phyloP scores from a whole-genome alignment of 2,329 filamentous ascomycete genomes.

The Grosmannia clavigera region DNA sequence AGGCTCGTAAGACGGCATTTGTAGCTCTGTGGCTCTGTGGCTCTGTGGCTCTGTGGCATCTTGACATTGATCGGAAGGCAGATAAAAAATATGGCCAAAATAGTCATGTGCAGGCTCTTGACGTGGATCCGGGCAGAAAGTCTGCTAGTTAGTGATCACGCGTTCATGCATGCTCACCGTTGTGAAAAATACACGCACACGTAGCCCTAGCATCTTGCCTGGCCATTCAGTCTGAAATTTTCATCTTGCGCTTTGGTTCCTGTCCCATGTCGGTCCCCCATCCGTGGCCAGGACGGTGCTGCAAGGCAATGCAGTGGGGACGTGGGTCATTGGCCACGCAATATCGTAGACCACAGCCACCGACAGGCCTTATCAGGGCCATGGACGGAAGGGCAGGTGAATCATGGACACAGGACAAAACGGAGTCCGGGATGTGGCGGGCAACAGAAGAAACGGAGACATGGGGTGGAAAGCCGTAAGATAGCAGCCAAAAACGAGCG shows the following conservation, averaged over 20 bases:
- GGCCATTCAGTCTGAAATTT: background rate
- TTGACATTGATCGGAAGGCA: no score
- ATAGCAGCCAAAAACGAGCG: background rate
- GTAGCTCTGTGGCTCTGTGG: no score
- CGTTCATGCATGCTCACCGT: conserved; percentile 29
- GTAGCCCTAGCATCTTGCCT: background rate
- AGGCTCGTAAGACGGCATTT: no score
- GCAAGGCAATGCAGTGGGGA: background rate
- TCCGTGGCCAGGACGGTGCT: background rate
- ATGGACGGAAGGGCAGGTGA: background rate
- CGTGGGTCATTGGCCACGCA: background rate
- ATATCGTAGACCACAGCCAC: no score
- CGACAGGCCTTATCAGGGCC: background rate
- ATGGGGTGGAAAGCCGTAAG: background rate
- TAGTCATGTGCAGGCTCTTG: no score
- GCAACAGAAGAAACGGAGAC: background rate
- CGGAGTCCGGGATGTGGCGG: no score
- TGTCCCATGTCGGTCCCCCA: background rate
- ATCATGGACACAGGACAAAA: no score
- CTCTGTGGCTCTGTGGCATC: no score
- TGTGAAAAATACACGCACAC: background rate
- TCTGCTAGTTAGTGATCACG: conserved; percentile 23
- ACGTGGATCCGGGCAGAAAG: no score
- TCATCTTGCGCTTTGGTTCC: background rate
- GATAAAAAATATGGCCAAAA: no score